Base-by-base conservation (phyloP, 2,329 filamentous ascomycete species). In the Talaromyces sp. region DNA sequence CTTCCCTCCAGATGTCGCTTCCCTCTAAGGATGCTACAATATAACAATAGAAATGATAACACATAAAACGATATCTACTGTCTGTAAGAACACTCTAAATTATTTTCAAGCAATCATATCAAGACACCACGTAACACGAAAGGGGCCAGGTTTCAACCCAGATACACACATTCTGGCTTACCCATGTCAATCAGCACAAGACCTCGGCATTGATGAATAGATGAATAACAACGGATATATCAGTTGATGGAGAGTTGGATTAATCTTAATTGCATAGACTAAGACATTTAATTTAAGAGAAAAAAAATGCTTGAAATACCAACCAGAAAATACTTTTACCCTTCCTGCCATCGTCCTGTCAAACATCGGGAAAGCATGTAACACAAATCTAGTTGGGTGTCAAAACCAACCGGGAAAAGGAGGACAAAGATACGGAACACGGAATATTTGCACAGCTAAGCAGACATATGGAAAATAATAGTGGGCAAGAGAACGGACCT, bases 371-470 rank as follows among this genome's bases (percentile, higher is more conserved):
- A 26, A 29, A 52, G 49, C 26, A 52, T 29, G 24, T 29, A 29
- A 52, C 26, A 29, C 27, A 52, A 52, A 52, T 29, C 49, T 52
- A 35, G 56, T 29, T 13, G 46, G 56, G 35, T 46, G 52, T 26
- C 69, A 65, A 67, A 65, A 64, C 58, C 63, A 64, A 63, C 61
- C 62, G 66, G 62, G 67, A 64, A 66, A 60, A 58, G 61, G 64
- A 55, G 57, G 56, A 68, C 66, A 64, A 68, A 64, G 67, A 70
- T 19, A 50, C 49, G 26, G 49, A n/a, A 52, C 24, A 29, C 49
- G 68, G 70, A 70, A 74, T 75, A 71, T 75, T 74, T 72, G 72
- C 71, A 71, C 70, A 73, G 72, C 68, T 67, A 72, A 67, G 72
- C 70, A 67, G 63, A 65, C 65, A 66, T 60, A 64, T 64, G 31